Evolutionary conservation across 1,284 basidiomycete species (phyloP), one percentile per base, ranked within the genome.

Genomic region (Sutorius eximius): DNA sequence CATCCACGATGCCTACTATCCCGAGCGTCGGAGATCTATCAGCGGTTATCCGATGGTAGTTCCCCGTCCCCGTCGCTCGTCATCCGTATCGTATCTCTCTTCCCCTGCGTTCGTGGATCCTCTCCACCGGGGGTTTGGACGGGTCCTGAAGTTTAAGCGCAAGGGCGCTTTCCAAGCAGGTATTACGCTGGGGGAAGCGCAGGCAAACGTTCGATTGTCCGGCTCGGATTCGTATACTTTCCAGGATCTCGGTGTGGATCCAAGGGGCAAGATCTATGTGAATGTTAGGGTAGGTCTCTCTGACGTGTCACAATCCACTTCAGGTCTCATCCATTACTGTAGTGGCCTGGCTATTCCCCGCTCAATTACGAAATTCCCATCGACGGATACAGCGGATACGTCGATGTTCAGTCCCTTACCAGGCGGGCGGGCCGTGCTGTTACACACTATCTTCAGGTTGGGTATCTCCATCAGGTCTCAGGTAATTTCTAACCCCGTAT

Each of bases 301-400:
- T 18, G 20, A n/a, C 18, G 7, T 46, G 5, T 1, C 3, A 34
- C 16, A 22, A 29, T 5, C 24, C 24, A 27, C 6, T 15, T 43
- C 37, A 1, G 33, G 38, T 45, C 51, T 61, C 30, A 58, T 41
- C 37, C 18, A 12, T 49, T 34, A 45, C 36, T 53, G 20, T 49
- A 89, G 88, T 90, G 88, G 88, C 73, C 78, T 43, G 87, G 87
- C 0, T 88, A 87, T 63, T 72, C 76, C 34, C 80, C 87, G 7
- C 78, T 89, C 67, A 88, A 84, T 44, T 90, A 89, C 62, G 84
- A 88, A 64, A 84, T 90, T 40, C 88, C 87, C 1, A 72, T 90
- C 38, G 86, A 88, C 59, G 78, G 77, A 11, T 85, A 85, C 63
- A 79, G 82, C 53, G 83, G 85, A 18, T 81, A 79, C 50, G 78